Conservation (phyloP, 441 rosid genomes). For the Bocquillonia castaneifolia region DNA sequence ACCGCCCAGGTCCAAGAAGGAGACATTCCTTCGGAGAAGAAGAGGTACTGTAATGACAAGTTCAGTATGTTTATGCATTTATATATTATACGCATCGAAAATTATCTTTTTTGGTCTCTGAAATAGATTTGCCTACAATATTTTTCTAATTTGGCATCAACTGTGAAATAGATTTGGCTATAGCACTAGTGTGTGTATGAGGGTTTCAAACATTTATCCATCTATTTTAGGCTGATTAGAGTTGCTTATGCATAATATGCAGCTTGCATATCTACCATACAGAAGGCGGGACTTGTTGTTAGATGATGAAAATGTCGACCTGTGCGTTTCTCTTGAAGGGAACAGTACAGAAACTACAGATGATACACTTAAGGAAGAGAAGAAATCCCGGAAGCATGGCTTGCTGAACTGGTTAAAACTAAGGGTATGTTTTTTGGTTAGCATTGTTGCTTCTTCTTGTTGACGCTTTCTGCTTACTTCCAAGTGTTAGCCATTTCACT, state of each 20-base stretch:
- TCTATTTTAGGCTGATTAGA: slow-evolving; percentile 30
- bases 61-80: background rate
- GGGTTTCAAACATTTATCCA: slow-evolving; percentile 6
- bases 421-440: slow-evolving; percentile 50
- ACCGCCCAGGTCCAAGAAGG: slow-evolving; percentile 71
- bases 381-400: slow-evolving; percentile 81
- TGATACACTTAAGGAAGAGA: slow-evolving; percentile 70
- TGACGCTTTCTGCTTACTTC: slow-evolving; percentile 12
- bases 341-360: slow-evolving; percentile 48
- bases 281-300: slow-evolving; percentile 84
- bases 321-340: slow-evolving; percentile 64
- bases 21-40: slow-evolving; percentile 99
- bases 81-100: background rate
- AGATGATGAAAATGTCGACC: slow-evolving; percentile 81
- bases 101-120: slow-evolving; percentile 8
- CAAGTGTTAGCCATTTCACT: background rate
- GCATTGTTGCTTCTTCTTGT: slow-evolving; percentile 21
- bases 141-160: background rate
- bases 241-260: slow-evolving; percentile 29
- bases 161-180: background rate
- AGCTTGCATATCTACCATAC: slow-evolving; percentile 97
- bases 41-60: slow-evolving; percentile 55
- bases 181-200: background rate
- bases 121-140: background rate
- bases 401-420: slow-evolving; percentile 91